phyloP scores from a whole-genome alignment of 1,284 basidiomycete species.

The Leccinum fuscescens region DNA sequence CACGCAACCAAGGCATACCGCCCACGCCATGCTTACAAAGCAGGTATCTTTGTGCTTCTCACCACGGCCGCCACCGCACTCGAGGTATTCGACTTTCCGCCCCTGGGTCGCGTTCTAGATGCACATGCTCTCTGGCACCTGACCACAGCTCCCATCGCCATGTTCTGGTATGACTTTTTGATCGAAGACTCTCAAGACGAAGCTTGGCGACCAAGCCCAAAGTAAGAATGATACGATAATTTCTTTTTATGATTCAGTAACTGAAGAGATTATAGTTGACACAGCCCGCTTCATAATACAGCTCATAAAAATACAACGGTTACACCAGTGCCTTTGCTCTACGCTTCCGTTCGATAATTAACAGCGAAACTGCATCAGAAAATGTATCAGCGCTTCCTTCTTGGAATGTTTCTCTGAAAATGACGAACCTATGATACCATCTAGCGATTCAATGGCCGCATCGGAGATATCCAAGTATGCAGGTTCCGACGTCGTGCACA shows the following conservation, averaged over 20 bases:
- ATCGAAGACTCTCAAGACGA: slow-evolving; percentile 64
- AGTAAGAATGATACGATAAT: slow-evolving; percentile 16
- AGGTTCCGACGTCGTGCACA: slow-evolving; percentile 38
- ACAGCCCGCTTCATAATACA: neutral
- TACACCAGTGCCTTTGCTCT: slow-evolving; percentile 11
- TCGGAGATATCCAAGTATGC: slow-evolving; percentile 41
- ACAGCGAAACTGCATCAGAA: slow-evolving; percentile 19
- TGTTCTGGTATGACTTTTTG: slow-evolving; percentile 84
- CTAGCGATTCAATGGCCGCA: slow-evolving; percentile 35
- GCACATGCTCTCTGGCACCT: slow-evolving; percentile 96
- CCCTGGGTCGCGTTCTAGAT: slow-evolving; percentile 76
- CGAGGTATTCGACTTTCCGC: slow-evolving; percentile 93
- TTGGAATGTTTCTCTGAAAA: neutral
- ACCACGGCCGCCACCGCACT: slow-evolving; percentile 79
- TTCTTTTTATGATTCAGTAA: slow-evolving; percentile 8
- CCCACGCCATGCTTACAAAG: slow-evolving; percentile 52
- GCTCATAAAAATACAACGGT: neutral
- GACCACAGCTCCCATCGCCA: slow-evolving; percentile 77
- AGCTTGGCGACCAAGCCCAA: slow-evolving; percentile 42
- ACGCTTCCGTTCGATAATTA: slow-evolving; percentile 22
- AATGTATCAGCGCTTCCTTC: slow-evolving; percentile 5
- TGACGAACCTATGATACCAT: slow-evolving; percentile 38
- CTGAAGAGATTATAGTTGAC: slow-evolving; percentile 19
- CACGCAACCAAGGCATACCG: slow-evolving; percentile 51
- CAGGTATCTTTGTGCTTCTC: slow-evolving; percentile 62